These are phyloP conservation scores for Colletotrichum spinosum DNA, from an alignment of 2,329 filamentous ascomycete species.

Conservation along the genomic window DNA sequence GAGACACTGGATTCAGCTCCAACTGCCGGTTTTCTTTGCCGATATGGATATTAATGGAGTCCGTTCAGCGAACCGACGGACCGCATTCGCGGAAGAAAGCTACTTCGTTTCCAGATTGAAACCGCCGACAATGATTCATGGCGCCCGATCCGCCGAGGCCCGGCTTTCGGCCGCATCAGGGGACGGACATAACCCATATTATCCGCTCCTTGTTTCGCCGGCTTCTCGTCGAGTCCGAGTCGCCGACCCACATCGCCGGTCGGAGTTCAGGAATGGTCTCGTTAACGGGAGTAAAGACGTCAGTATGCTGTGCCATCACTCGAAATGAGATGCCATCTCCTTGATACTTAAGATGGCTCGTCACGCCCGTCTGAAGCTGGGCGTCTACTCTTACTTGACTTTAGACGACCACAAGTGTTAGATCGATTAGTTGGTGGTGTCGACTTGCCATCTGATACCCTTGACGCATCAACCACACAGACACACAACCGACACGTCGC, in stretches of 20 bases:
- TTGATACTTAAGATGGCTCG: neutral
- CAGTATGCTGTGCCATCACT: too few relatives aligned
- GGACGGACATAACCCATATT: conserved; percentile 20
- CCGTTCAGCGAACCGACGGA: neutral
- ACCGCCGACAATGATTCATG: neutral
- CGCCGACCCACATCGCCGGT: conserved; percentile 13
- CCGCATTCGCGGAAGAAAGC: neutral
- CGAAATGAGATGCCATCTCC: too few relatives aligned
- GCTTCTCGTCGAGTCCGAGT: conserved; percentile 25
- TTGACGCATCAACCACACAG: conserved; percentile 8
- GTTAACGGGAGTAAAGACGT: neutral
- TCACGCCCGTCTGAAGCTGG: neutral
- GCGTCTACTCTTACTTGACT: neutral
- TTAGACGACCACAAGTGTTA: neutral
- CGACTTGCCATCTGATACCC: conserved; percentile 20
- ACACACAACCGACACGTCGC: conserved; percentile 3
- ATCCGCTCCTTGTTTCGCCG: conserved; percentile 19
- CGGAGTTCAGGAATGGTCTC: conserved; percentile 4
- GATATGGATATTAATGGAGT: neutral
- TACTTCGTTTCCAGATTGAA: neutral
- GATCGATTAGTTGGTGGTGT: conserved; percentile 1
- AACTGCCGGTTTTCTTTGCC: conserved; percentile 6
- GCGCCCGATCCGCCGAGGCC: neutral
- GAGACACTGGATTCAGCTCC: neutral
- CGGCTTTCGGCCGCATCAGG: neutral